Base-by-base conservation (phyloP, 345 rosid genomes). In the Noccaea caerulescens region DNA sequence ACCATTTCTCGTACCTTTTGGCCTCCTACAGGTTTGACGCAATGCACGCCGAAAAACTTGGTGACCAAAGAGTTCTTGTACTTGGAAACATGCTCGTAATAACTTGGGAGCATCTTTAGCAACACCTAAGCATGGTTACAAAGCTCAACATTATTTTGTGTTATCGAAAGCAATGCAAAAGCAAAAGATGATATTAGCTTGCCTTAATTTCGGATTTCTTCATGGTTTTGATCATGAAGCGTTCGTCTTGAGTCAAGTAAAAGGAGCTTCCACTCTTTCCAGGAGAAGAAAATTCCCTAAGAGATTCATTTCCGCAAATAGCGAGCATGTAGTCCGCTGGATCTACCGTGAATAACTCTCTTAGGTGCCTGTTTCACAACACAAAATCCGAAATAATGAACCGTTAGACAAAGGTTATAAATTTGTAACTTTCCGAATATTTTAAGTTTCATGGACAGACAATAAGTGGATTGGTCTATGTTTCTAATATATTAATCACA, bases 201-300 rank as follows among this genome's bases (percentile, higher is more conserved):
- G 84, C 94, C 89, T 88, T 88, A 55, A 81, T 86, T 82, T 88
- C 91, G 7, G 89, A 82, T 75, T 86, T 86, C 74, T 86, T 88
- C 78, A 88, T 80, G n/a, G 91, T 88, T 76, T 88, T 88, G 33
- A 86, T 86, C 87, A 88, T 86, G 71, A 77, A 86, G 2, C 86
- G 78, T 64, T 86, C 89, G 45, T 88, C 94, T 63, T 86, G 86
- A 27, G 94, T 86, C 12, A 88, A 82, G 75, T 84, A 88, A 76
- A 86, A 86, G 72, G 81, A 80, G 71, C 89, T 86, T 33, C 94
- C 91, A 25, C 94, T 88, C 81, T 88, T 86, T 51, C 94, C 91
- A 2, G 94, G 94, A 8, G 94, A 88, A 14, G 89, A 83, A 70
- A 88, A 81, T 61, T 86, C 91, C 14, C 94, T 68, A 42, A 86